These are phyloP conservation scores for Exophiala xenobiotica DNA, from an alignment of 2,329 filamentous ascomycete species.

Conservation along the genomic window DNA sequence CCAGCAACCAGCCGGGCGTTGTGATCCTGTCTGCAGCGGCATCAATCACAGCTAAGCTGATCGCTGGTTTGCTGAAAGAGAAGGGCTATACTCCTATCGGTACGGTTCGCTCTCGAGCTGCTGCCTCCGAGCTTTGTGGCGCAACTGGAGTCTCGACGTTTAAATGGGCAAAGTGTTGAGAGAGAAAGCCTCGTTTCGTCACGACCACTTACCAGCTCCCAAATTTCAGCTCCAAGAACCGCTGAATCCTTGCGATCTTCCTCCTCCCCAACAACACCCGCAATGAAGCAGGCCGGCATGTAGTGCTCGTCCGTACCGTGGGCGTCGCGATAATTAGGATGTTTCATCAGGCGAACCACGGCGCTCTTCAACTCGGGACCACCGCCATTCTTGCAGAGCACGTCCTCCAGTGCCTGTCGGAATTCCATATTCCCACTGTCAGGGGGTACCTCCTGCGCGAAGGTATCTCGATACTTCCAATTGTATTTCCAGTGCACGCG, in stretches of 20 bases:
- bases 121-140: neutral
- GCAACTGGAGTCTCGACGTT: no score
- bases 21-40: slow-evolving; percentile 4
- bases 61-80: neutral
- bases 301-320: slow-evolving; percentile 71
- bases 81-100: slow-evolving; percentile 8
- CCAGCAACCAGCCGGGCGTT: slow-evolving; percentile 2
- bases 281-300: slow-evolving; percentile 64
- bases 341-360: slow-evolving; percentile 65
- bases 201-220: slow-evolving; percentile 53
- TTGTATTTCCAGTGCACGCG: slow-evolving; percentile 66
- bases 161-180: no score
- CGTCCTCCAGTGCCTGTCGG: slow-evolving; percentile 63
- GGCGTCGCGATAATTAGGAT: slow-evolving; percentile 63
- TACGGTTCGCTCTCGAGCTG: slow-evolving; percentile 3
- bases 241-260: slow-evolving; percentile 47
- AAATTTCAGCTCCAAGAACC: slow-evolving; percentile 56
- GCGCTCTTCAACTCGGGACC: slow-evolving; percentile 56
- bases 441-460: slow-evolving; percentile 59
- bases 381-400: slow-evolving; percentile 50
- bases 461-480: slow-evolving; percentile 63
- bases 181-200: no score
- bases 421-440: slow-evolving; percentile 64
- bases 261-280: slow-evolving; percentile 54
- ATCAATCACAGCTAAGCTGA: slow-evolving; percentile 1